Base-by-base conservation (phyloP, 2,329 filamentous ascomycete species). In the Sclerotinia subarctica region DNA sequence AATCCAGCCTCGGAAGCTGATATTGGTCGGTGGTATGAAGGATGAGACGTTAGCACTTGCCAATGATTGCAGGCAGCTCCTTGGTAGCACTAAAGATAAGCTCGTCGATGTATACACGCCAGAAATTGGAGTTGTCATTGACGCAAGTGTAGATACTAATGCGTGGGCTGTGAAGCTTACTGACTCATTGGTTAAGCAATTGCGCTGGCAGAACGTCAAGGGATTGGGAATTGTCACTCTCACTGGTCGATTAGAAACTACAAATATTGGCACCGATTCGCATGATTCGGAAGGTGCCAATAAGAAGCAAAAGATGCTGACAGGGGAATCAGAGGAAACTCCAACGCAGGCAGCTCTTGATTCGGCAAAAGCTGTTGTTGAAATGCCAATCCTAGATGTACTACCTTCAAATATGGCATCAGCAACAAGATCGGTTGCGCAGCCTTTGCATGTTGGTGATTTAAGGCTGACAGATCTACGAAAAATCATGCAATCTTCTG, bases 61-160 rank as follows among this genome's bases (percentile, higher is more conserved):
- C 1, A 84, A 86, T 11, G 93, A 96, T 78, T 96, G 93, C 78
- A 87, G 89, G 69, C 88, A 88, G 73, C 82, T 93, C 0, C 80
- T 89, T 46, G 80, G 79, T 17, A 81, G 82, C 17, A 76, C 78
- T 1, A 79, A 78, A 7, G 81, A 81, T 53, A 82, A 83, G 49
- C 84, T 72, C 5, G 68, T 88, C 47, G 89, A 94, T 71, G 92
- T 99, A 6, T 94, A 94, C 77, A 93, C 92, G 0, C 95, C 95
- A 1, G 79, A 81, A 13, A 82, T 92, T n/a, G 93, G 93, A 32
- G 82, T 85, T 46, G 82, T 84, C 19, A 85, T 99, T 53, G 90
- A 99, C 78, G 95, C 94, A 17, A 97, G 94, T 76, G 94, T 98
- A 53, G 95, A 99, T 77, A 98, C 94, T 6, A 97, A 98, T 77